Percentiles rank a stretch among this genome's conserved stretches.
Conservation (phyloP, 2,329 filamentous ascomycete species). For the Allantophomopsis lycopodina region DNA sequence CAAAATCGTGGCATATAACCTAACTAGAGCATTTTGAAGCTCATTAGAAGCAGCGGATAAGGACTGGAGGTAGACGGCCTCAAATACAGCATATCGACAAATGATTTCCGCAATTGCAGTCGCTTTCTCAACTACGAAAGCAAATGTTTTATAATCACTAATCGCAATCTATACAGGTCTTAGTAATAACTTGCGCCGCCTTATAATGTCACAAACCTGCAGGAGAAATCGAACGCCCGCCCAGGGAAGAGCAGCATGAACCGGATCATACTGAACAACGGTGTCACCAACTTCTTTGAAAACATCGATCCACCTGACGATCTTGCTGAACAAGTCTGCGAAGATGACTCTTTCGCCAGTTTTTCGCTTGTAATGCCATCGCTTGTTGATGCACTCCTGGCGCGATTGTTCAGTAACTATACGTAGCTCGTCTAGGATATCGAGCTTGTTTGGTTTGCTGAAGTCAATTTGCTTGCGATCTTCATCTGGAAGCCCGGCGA, state of each 20-base stretch:
- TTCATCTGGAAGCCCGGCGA: slow-evolving; percentile 4
- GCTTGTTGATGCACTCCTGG: slow-evolving; percentile 4
- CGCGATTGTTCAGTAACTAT: slow-evolving; percentile 1
- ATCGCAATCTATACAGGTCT: slow-evolving; percentile 2
- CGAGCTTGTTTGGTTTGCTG: slow-evolving; percentile 4
- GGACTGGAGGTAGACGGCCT: slow-evolving; percentile 1
- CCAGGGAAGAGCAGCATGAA: slow-evolving; percentile 18
- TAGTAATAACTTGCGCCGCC: background rate
- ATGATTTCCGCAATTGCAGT: slow-evolving; percentile 2
- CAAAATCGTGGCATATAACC: slow-evolving; percentile 1
- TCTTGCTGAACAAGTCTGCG: slow-evolving; percentile 7
- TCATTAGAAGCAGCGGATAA: slow-evolving; percentile 1
- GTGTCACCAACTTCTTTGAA: slow-evolving; percentile 16
- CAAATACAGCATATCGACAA: slow-evolving; percentile 3
- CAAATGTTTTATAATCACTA: slow-evolving; percentile 2
- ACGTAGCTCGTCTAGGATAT: slow-evolving; percentile 4
- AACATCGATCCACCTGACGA: slow-evolving; percentile 12
- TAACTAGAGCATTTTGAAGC: slow-evolving; percentile 1
- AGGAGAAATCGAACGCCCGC: slow-evolving; percentile 16
- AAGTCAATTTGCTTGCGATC: slow-evolving; percentile 5
- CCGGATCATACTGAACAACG: slow-evolving; percentile 13
- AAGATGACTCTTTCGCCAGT: slow-evolving; percentile 7
- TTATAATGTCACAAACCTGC: slow-evolving; percentile 5
- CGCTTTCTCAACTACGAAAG: slow-evolving; percentile 2
- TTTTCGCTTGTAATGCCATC: slow-evolving; percentile 4